phyloP scores from a whole-genome alignment of 345 rosid species.

The Abelmoschus esculentus region DNA sequence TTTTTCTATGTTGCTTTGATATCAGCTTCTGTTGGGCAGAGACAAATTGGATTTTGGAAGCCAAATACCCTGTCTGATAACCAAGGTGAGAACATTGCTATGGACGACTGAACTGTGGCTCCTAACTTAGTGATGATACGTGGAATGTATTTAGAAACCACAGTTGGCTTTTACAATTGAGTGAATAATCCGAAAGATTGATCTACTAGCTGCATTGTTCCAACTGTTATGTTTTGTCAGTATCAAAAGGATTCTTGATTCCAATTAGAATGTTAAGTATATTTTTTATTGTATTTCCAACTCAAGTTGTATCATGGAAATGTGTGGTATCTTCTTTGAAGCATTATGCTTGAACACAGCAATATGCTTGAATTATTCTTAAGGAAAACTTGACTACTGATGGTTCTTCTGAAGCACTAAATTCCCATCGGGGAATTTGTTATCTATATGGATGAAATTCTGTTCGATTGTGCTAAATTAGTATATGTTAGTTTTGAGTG shows the following conservation, averaged over 20 bases:
- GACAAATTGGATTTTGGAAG: constrained; percentile 60
- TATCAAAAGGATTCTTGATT: constrained; percentile 3
- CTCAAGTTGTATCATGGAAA: not conserved
- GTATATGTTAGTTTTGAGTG: not conserved
- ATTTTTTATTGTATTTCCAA: not conserved
- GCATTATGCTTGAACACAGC: not conserved
- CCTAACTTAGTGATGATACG: not conserved
- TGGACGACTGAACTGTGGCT: constrained; percentile 8
- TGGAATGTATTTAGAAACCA: not conserved
- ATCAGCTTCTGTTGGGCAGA: constrained; percentile 37
- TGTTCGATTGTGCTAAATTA: not conserved
- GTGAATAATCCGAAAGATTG: constrained; percentile 4
- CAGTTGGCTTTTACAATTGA: not conserved
- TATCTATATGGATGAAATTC: not conserved
- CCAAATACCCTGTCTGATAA: constrained; percentile 38
- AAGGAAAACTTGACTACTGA: not conserved
- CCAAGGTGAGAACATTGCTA: constrained; percentile 38
- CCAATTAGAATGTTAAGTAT: not conserved
- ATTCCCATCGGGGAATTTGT: not conserved
- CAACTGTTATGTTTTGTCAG: constrained; percentile 1
- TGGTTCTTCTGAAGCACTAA: constrained; percentile 4
- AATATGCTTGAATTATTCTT: not conserved
- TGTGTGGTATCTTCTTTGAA: not conserved
- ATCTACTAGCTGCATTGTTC: not conserved
- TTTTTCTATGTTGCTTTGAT: not conserved